Evolutionary conservation across 2,329 filamentous ascomycete genomes (phyloP).

Genomic region (Didymella segeticola): DNA sequence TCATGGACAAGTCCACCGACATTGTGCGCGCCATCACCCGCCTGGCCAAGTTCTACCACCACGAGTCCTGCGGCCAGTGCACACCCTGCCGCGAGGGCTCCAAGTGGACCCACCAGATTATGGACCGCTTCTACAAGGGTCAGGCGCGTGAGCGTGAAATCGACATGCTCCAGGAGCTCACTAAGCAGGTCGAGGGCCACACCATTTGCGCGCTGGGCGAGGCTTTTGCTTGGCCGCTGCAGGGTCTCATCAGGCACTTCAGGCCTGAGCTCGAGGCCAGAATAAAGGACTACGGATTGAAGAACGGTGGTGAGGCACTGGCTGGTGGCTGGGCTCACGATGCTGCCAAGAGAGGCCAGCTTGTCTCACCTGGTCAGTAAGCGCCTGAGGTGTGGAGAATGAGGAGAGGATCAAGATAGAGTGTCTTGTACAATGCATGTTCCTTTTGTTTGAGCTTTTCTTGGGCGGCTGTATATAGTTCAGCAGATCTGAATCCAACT

Average conservation of each 20-base stretch:
- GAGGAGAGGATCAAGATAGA: conserved; percentile 7
- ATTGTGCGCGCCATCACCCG: conserved; percentile 93
- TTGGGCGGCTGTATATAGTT: conserved; percentile 46
- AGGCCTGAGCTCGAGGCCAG: conserved; percentile 91
- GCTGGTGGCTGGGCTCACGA: conserved; percentile 89
- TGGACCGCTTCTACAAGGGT: conserved; percentile 93
- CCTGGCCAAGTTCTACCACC: conserved; percentile 95
- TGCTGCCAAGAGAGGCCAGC: conserved; percentile 76
- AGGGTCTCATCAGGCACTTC: conserved; percentile 98
- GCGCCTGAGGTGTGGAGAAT: background rate
- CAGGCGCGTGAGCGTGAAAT: conserved; percentile 90
- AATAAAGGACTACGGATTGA: conserved; percentile 79
- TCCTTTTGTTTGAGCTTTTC: conserved; percentile 36
- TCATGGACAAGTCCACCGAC: conserved; percentile 98
- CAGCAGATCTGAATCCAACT: conserved; percentile 33
- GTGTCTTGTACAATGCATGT: conserved; percentile 41
- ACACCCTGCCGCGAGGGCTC: conserved; percentile 98
- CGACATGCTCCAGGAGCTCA: conserved; percentile 98
- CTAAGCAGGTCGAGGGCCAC: conserved; percentile 99
- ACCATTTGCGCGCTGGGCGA: conserved; percentile 98
- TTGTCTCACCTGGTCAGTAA: conserved; percentile 88
- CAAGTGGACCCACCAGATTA: conserved; percentile 99
- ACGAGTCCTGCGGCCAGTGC: conserved; percentile 98
- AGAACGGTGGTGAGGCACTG: conserved; percentile 75
- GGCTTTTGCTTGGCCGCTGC: conserved; percentile 97